Evolutionary conservation across 768 basidiomycete species (phyloP), one percentile per base, ranked within the genome.

Genomic region (Agrocybe chaxingu): DNA sequence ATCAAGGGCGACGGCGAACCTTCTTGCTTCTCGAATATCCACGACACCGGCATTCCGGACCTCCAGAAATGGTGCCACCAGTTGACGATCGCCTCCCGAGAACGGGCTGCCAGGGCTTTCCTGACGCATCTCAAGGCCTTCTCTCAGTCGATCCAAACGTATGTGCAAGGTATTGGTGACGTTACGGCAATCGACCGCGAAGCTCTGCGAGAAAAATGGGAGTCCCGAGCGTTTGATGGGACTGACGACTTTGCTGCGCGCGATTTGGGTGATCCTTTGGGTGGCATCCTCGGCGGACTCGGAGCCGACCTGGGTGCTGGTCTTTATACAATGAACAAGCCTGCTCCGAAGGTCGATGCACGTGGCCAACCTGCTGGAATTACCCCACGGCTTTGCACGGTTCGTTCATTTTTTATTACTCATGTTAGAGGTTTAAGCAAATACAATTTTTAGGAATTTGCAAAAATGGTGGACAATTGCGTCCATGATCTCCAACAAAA

Each of bases 1-100:
- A 75, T 81, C 24, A 76, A 76, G 57, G 82, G 82, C 24, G 82
- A 85, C 48, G 82, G 82, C 10, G 75, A 76, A 18, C 73, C 81
- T 1, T 62, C 75, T 0, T 82, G 80, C 57, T 84, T 82, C 64
- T 70, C 74, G 37, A 72, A 76, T 49, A 57, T 71, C n/a, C 61
- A 71, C 8, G 76, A 83, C 52, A 82, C 80, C 5, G 77, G 78
- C 3, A 75, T 84, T 37, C 82, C 82, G 4, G 77, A 67, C 7
- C 65, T 85, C 1, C 82, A 80, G 57, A 50, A 70, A 44, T 84
- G 81, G 82, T 83, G 81, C 56, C 79, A 81, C 42, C 58, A 67
- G 37, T 64, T 85, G 36, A 82, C 82, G 5, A 60, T 76, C 32
- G 69, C 76, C 0, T 80, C 81, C 9, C 77, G 82, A 9, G 71